Evolutionary conservation across 78 protist species (phyloP).

Genomic region (Diacronema lutheri): DNA sequence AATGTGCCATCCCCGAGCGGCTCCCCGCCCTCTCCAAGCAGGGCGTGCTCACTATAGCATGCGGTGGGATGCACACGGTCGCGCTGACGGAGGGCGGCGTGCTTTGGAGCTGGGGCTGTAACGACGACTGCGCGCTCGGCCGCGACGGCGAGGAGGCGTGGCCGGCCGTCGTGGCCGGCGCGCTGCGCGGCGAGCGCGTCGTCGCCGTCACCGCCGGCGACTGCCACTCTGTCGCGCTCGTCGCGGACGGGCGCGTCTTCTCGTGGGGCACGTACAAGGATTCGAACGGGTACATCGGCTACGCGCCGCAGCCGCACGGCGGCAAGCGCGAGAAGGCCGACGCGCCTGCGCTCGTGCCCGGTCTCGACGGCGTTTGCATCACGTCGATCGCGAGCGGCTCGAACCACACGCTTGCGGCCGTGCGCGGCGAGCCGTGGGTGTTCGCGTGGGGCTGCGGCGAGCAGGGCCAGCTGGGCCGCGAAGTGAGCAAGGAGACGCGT

Average conservation of each 20-base stretch:
- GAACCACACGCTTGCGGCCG: conserved; percentile 1
- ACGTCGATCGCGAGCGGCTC: not conserved
- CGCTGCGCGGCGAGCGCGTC: not conserved
- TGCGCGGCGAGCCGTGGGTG: not conserved
- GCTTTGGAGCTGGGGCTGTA: conserved; percentile 49
- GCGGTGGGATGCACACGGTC: conserved; percentile 52
- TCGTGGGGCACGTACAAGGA: conserved; percentile 42
- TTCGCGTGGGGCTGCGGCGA: conserved; percentile 26
- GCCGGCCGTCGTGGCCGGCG: conserved; percentile 16
- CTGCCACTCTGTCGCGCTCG: conserved; percentile 25
- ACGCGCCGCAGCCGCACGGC: not conserved
- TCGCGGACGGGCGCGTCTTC: conserved; percentile 20
- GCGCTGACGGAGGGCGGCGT: conserved; percentile 16
- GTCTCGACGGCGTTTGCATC: not conserved
- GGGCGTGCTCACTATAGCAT: not conserved
- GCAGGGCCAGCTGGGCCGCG: conserved; percentile 33
- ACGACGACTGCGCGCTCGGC: conserved; percentile 50
- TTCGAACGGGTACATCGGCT: conserved; percentile 37
- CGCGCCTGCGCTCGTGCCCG: not conserved
- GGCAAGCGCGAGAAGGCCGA: not conserved
- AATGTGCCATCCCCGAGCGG: not conserved
- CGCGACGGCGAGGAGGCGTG: conserved; percentile 12
- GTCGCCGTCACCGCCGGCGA: conserved; percentile 31
- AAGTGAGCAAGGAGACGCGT: not conserved
- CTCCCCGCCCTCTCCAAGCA: not conserved